Evolutionary conservation across 768 basidiomycete genomes (phyloP), one percentile per base, ranked within the genome.

Genomic region (Ephemerocybe angulata): DNA sequence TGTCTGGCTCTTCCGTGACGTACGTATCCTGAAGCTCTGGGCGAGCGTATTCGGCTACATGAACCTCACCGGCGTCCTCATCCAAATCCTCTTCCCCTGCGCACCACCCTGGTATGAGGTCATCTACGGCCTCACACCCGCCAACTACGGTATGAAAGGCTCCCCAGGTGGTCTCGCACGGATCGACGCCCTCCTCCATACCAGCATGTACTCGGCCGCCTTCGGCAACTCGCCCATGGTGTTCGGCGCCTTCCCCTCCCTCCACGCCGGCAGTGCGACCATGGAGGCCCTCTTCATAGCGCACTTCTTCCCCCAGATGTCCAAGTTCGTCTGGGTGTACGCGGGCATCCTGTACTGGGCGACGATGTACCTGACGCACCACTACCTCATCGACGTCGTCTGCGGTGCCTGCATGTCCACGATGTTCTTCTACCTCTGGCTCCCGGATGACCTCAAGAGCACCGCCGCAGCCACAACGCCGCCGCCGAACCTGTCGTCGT

Each of bases 71-170:
- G 96, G 94, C 1, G 97, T 98, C 30, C 70, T 94, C 63, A 80
- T 85, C 54, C 96, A 98, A 67, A 86, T 97, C 65, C 64, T 91
- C 31, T 79, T 98, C 54, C 97, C 96, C 0, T 97, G 94, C 64
- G 86, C 96, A 1, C 87, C 97, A 1, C 97, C 97, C 4, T 89
- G 97, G 97, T 99, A 98, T 71, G 96, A 98, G 66, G 81, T 98
- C 62, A 92, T 97, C 60, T 87, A 98, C 67, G 97, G 97, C 1
- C 84, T 98, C 33, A 96, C 92, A 0, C 97, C 97, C 0, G 97
- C 97, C 29, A 83, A 93, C 63, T 98, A 98, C 75, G 74, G 75
- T 46, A 94, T 96, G 81, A 84, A 83, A 43, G 97, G 97, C 21
- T 98, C 94, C 0, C 85, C 97, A 2, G 96, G 93, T 8, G 97